Conservation (phyloP, 208 protist species). For the Herpetomonas samuelpessoai region DNA sequence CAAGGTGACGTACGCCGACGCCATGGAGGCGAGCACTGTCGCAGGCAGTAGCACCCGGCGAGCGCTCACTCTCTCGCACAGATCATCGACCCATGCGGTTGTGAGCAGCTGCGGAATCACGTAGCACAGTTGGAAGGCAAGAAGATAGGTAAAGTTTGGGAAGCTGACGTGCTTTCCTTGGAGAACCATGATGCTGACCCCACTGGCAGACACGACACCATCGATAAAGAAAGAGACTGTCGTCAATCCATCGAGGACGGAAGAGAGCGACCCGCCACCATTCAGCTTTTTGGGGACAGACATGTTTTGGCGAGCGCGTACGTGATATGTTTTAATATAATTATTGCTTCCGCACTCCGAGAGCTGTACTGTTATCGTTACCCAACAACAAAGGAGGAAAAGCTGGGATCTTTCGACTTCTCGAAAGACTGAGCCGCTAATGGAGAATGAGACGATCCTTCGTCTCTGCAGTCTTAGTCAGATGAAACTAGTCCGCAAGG, state of each 20-base stretch:
- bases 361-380: no score
- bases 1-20: constrained; percentile 18
- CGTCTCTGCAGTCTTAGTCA: no score
- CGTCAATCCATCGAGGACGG: constrained; percentile 10
- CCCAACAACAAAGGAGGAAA: no score
- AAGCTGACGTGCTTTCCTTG: constrained; percentile 30
- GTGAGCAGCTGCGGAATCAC: constrained; percentile 53
- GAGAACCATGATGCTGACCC: constrained; percentile 28
- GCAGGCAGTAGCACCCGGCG: constrained; percentile 22
- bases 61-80: constrained; percentile 26
- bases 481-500: no score
- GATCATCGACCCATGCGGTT: constrained; percentile 37
- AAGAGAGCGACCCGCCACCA: neutral
- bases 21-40: constrained; percentile 35
- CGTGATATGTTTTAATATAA: neutral
- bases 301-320: neutral
- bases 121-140: constrained; percentile 48
- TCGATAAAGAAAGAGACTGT: constrained; percentile 24
- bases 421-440: no score
- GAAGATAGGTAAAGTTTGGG: constrained; percentile 21
- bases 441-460: no score
- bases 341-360: no score
- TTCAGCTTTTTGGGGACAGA: neutral
- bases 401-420: no score
- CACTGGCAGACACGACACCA: constrained; percentile 24